Evolutionary conservation across 257 asterid genomes (phyloP).

Genomic region (Linderniella brevidens): DNA sequence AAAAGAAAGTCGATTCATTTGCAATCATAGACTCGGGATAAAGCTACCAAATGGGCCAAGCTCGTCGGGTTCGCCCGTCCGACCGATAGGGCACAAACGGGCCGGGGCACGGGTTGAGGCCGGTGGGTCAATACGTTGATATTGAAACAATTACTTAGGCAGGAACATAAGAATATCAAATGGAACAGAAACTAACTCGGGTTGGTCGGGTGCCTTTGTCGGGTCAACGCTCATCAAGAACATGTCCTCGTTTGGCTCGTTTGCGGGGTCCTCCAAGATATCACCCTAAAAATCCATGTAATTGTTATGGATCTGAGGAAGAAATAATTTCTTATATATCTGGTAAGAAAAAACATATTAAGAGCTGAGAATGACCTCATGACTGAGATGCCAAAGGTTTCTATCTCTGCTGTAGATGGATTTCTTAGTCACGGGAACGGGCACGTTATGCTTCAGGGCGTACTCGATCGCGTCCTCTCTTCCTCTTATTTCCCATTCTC

Average conservation of each 20-base stretch:
- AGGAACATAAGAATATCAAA: no score
- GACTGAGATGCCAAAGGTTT: conserved; percentile 96
- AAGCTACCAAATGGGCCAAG: no score
- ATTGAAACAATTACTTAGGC: no score
- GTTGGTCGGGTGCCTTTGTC: conserved; percentile 61
- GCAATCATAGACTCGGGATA: no score
- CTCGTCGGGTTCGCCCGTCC: no score
- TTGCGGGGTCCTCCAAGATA: conserved; percentile 85
- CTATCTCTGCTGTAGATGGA: conserved; percentile 97
- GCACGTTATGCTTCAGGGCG: conserved; percentile 79
- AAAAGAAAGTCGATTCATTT: no score
- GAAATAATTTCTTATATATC: not conserved
- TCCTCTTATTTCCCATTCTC: conserved; percentile 96
- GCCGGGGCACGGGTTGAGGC: no score
- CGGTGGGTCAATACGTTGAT: no score
- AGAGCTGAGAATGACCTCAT: conserved; percentile 40
- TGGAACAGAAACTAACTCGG: conserved; percentile 41
- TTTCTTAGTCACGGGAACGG: conserved; percentile 90
- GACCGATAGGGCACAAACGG: no score
- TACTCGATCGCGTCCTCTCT: conserved; percentile 96
- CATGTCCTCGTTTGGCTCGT: conserved; percentile 88
- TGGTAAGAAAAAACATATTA: not conserved
- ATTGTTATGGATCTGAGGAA: not conserved
- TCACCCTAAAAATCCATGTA: conserved; percentile 39
- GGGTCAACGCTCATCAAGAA: conserved; percentile 85